Percentiles rank a stretch among this genome's conserved stretches.
Evolutionary conservation across 208 protist genomes (phyloP).

Genomic region (Leishmania martiniquensis): DNA sequence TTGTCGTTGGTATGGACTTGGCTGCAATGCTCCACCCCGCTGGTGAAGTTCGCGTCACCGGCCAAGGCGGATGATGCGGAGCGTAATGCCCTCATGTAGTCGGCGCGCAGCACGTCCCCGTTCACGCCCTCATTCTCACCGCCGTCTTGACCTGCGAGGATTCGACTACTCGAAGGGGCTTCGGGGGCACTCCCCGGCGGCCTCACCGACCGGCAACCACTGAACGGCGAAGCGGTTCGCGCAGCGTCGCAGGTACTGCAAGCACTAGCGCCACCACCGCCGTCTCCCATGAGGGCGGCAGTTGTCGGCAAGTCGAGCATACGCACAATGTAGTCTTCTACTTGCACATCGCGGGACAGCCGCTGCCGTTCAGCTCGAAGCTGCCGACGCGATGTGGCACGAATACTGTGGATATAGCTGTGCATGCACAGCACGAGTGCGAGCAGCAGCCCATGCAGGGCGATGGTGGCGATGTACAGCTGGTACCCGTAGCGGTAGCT

Average conservation of each 20-base stretch:
- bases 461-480: constrained; percentile 54
- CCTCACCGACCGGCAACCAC: background rate
- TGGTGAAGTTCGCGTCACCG: background rate
- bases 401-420: constrained; percentile 55
- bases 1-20: background rate
- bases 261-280: background rate
- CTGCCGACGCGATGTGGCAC: constrained; percentile 24
- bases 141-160: background rate
- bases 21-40: background rate
- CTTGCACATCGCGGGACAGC: constrained; percentile 1
- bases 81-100: background rate
- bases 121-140: background rate
- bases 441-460: constrained; percentile 45
- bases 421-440: constrained; percentile 61
- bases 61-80: background rate
- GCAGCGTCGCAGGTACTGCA: background rate
- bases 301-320: constrained; percentile 11
- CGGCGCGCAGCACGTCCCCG: background rate
- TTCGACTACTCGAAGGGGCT: background rate
- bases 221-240: background rate
- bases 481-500: constrained; percentile 61
- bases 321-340: constrained; percentile 19
- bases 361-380: constrained; percentile 35
- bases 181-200: background rate
- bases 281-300: background rate